Evolutionary conservation across 1,284 basidiomycete genomes (phyloP).

Genomic region (Apiotrichum laibachii): DNA sequence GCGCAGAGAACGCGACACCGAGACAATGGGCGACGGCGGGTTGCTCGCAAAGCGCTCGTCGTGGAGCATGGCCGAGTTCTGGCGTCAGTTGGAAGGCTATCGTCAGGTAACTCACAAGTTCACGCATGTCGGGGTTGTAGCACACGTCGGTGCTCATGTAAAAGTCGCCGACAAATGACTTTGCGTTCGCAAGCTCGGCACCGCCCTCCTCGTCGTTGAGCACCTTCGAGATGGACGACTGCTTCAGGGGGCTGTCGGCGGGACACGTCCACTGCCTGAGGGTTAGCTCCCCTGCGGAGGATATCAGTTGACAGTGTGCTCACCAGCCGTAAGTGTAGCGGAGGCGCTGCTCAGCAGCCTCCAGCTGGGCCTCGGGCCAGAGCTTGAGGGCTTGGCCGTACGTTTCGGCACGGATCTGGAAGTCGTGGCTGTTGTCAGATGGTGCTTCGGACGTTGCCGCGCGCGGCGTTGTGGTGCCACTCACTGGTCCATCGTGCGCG

Average conservation of each 20-base stretch:
- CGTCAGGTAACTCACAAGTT: constrained; percentile 23
- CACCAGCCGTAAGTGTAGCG: constrained; percentile 38
- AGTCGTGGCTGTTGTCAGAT: constrained; percentile 11
- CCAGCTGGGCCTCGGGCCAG: constrained; percentile 33
- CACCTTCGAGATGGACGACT: constrained; percentile 27
- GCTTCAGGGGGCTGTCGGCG: constrained; percentile 32
- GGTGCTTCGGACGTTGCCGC: too few relatives aligned
- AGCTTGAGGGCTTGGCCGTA: constrained; percentile 29
- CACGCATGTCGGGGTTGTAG: constrained; percentile 39
- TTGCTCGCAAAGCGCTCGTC: constrained; percentile 15
- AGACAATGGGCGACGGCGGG: constrained; percentile 26
- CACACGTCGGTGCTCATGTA: constrained; percentile 38
- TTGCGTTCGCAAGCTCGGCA: not conserved
- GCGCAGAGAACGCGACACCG: constrained; percentile 23
- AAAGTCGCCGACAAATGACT: constrained; percentile 43
- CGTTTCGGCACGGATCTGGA: constrained; percentile 30
- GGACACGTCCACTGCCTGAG: constrained; percentile 39
- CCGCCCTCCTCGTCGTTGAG: constrained; percentile 26
- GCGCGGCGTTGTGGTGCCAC: not conserved
- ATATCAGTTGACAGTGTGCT: not conserved
- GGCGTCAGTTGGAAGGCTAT: not conserved
- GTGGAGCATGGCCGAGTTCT: constrained; percentile 11
- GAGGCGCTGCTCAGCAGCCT: constrained; percentile 34
- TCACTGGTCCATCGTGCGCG: constrained; percentile 31
- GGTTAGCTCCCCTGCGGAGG: not conserved